Conservation (phyloP, 192 early-diverging fungal genomes). For the Backusella macrospora region DNA sequence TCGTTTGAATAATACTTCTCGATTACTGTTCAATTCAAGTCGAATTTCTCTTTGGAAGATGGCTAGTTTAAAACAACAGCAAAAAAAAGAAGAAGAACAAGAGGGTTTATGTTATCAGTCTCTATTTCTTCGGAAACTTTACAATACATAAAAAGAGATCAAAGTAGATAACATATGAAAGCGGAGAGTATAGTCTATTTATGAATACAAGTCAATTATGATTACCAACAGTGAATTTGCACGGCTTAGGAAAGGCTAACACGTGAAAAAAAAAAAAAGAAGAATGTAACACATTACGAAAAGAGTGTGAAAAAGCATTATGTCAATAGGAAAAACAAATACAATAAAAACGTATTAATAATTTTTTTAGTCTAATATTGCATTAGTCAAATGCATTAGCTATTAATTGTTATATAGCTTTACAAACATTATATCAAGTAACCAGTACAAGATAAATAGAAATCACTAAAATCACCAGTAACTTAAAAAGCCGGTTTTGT, state of each 20-base stretch:
- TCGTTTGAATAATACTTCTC: not conserved
- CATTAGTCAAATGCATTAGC: not conserved
- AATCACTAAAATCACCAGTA: no score
- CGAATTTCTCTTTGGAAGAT: not conserved
- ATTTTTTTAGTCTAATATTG: not conserved
- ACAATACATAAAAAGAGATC: not conserved
- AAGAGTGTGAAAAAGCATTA: conserved; percentile 11
- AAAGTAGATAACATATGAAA: not conserved
- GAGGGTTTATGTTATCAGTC: not conserved
- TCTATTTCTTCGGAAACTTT: not conserved
- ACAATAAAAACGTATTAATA: not conserved
- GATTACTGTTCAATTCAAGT: not conserved
- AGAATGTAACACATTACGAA: not conserved
- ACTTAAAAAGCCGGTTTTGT: no score
- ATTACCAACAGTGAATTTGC: conserved; percentile 10
- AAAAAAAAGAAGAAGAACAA: no score
- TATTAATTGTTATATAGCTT: no score
- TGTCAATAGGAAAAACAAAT: not conserved
- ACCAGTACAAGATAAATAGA: no score
- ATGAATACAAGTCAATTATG: not conserved
- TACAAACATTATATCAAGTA: no score
- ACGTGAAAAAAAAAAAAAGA: not conserved
- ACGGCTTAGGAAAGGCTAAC: not conserved
- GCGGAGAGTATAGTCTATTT: not conserved
- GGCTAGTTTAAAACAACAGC: not conserved